Conservation (phyloP, 2,329 filamentous ascomycete genomes). For the Aspergillus ochraceoroseus region DNA sequence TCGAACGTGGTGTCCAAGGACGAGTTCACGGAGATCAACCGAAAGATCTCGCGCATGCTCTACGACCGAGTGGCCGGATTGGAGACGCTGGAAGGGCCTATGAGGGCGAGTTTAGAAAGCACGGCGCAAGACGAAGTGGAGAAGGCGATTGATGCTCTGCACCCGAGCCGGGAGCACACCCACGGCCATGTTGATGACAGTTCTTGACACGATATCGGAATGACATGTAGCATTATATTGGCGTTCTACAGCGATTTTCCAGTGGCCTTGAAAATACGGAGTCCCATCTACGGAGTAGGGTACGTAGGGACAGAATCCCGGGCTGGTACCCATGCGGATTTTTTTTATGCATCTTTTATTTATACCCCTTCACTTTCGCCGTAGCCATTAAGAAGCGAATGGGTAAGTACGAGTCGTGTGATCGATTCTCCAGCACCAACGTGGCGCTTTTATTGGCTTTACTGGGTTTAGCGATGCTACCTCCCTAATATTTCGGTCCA, state of each 20-base stretch:
- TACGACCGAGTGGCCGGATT: slow-evolving; percentile 63
- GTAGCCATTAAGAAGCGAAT: no score
- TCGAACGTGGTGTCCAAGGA: slow-evolving; percentile 76
- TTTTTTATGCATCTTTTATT: no score
- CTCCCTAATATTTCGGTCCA: no score
- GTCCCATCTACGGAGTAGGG: no score
- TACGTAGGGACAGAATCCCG: no score
- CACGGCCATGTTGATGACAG: slow-evolving; percentile 16
- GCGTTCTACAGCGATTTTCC: slow-evolving; percentile 20
- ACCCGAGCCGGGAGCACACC: slow-evolving; percentile 22
- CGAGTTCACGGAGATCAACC: slow-evolving; percentile 88
- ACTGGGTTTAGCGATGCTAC: no score
- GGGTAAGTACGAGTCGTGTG: no score
- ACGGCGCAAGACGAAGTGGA: slow-evolving; percentile 74
- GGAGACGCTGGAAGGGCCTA: slow-evolving; percentile 58
- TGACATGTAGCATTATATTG: slow-evolving; percentile 17
- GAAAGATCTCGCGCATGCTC: slow-evolving; percentile 78
- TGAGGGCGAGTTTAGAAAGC: slow-evolving; percentile 66
- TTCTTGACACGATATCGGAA: slow-evolving; percentile 13
- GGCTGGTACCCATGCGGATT: not conserved
- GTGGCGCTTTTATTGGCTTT: no score
- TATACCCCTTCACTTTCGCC: no score
- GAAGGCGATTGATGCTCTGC: slow-evolving; percentile 55
- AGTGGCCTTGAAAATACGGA: slow-evolving; percentile 7
- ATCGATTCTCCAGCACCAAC: no score